Percentiles rank a stretch among this genome's conserved stretches.
These are phyloP conservation scores for Dittrichia graveolens DNA, from an alignment of 129 eudicot genomes.

Conservation along the genomic window DNA sequence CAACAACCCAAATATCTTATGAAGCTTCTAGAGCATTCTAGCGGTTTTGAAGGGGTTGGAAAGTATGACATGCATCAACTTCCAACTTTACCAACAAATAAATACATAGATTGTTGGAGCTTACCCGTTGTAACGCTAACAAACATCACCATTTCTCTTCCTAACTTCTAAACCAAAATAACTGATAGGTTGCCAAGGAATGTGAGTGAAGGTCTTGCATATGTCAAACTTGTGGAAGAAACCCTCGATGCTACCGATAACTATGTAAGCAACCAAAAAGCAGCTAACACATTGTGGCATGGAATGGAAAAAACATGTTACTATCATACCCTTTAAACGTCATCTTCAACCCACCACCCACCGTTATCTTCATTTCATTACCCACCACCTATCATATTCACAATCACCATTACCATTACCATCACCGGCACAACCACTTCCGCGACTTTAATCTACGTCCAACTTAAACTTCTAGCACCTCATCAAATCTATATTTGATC, in stretches of 20 bases:
- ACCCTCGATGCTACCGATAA: neutral
- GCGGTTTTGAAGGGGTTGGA: constrained; percentile 14
- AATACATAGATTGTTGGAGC: neutral
- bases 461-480: no score
- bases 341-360: no score
- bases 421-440: no score
- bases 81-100: neutral
- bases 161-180: neutral
- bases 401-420: no score
- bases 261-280: neutral
- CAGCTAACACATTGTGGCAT: neutral
- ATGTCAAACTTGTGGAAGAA: neutral
- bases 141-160: neutral
- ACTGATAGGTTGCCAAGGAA: neutral
- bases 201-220: constrained; percentile 12
- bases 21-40: constrained; percentile 10
- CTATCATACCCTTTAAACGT: no score
- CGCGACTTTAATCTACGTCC: no score
- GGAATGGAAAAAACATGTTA: neutral
- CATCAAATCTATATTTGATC: no score
- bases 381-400: no score
- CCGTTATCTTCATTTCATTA: no score
- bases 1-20: constrained; percentile 7
- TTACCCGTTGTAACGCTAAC: neutral
- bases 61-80: neutral